A percentile compares a stretch with the other conserved stretches of the same genome.
Evolutionary conservation across 2,329 filamentous ascomycete species (phyloP).

Genomic region (Nectriaceae sp.): DNA sequence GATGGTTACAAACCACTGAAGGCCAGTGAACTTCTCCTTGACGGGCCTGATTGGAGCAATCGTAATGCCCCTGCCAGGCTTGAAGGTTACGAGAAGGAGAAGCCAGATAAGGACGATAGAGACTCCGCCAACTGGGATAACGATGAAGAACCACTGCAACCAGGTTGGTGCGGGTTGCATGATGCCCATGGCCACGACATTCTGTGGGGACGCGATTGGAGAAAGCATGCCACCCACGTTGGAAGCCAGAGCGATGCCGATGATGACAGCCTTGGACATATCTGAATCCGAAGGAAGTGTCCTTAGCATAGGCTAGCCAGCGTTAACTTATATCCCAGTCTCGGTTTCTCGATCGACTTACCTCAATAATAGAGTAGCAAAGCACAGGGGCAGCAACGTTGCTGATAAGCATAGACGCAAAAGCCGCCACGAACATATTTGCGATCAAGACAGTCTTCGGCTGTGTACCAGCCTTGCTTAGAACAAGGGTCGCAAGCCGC

Average conservation of each 20-base stretch:
- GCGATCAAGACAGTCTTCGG: conserved; percentile 89
- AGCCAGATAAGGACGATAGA: conserved; percentile 89
- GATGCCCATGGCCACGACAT: conserved; percentile 93
- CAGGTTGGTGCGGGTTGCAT: conserved; percentile 92
- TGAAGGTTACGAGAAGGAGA: conserved; percentile 81
- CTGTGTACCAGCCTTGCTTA: conserved; percentile 93
- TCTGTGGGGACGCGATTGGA: conserved; percentile 95
- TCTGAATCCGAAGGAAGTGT: conserved; percentile 87
- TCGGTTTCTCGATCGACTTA: conserved; percentile 40
- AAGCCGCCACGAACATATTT: conserved; percentile 97
- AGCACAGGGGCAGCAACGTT: conserved; percentile 96
- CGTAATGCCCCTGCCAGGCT: conserved; percentile 79
- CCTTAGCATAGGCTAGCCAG: conserved; percentile 77
- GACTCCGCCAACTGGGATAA: conserved; percentile 88
- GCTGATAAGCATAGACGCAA: conserved; percentile 98
- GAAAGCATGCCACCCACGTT: conserved; percentile 97
- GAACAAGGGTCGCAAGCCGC: conserved; percentile 91
- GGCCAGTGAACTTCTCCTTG: conserved; percentile 81
- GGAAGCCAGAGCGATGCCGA: conserved; percentile 91
- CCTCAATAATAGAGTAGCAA: conserved; percentile 96
- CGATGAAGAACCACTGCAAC: conserved; percentile 96
- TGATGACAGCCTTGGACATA: conserved; percentile 93
- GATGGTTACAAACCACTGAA: conserved; percentile 90
- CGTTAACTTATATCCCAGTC: conserved; percentile 11
- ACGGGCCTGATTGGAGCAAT: conserved; percentile 91